Evolutionary conservation across 805 yeast genomes (phyloP).

Genomic region (Myxozyma neotropica): DNA sequence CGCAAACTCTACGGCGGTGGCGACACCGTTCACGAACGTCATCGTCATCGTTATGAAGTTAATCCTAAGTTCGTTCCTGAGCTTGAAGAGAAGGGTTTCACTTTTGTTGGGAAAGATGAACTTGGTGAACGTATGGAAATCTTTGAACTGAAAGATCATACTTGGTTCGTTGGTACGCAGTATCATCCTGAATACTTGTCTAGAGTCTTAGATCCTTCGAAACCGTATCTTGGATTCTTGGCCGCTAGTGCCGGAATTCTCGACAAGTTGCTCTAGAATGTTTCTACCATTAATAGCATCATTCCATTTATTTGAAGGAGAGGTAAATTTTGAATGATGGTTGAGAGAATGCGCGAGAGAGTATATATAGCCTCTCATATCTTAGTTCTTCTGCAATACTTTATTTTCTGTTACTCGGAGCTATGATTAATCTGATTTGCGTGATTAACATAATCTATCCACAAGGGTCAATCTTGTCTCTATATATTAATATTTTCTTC

Average conservation of each 20-base stretch:
- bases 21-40: slow-evolving; percentile 81
- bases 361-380: too few species aligned
- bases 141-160: slow-evolving; percentile 81
- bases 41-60: slow-evolving; percentile 97
- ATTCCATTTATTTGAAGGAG: not conserved
- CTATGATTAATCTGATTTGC: too few species aligned
- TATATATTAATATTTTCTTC: not conserved
- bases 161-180: slow-evolving; percentile 92
- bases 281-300: not conserved
- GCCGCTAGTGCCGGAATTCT: slow-evolving; percentile 91
- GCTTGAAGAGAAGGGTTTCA: slow-evolving; percentile 77
- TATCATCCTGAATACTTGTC: slow-evolving; percentile 98
- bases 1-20: slow-evolving; percentile 72
- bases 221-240: slow-evolving; percentile 93
- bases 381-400: too few species aligned
- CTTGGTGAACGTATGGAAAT: slow-evolving; percentile 90
- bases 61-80: slow-evolving; percentile 76
- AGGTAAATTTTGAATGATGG: not conserved
- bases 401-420: too few species aligned
- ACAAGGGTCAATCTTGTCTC: too few species aligned
- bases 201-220: slow-evolving; percentile 93
- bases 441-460: too few species aligned
- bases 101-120: slow-evolving; percentile 93
- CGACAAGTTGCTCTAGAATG: slow-evolving; percentile 56
- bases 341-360: too few species aligned